Evolutionary conservation across 2,329 filamentous ascomycete genomes (phyloP), one percentile per base, ranked within the genome.

Genomic region (Coniochaeta hoffmannii): DNA sequence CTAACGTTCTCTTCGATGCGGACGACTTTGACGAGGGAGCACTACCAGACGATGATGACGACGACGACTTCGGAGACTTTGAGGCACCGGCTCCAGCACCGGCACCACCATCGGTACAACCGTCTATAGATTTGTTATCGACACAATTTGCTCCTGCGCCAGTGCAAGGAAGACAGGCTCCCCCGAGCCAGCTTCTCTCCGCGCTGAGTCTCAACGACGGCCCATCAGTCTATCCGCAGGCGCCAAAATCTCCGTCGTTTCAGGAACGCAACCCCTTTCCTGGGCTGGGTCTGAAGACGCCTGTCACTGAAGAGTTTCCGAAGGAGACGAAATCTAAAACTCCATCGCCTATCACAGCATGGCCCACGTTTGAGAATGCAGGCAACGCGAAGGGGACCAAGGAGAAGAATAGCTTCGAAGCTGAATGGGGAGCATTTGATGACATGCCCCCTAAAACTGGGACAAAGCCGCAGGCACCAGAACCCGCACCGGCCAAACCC

Each of bases 1-100:
- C 79, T 1, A 79, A 83, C 60, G 78, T 89, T 3, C 71, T 89
- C 2, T 89, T 89, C 65, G 86, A 89, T 67, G 85, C 80, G 50
- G 79, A 79, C 31, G 78, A 82, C 32, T 84, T 85, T 70, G 83
- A 64, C 17, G 60, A 57, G 1, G 61, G 63, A 12, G 66, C 65
- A n/a, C 62, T 63, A 5, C 60, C 60, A 17, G 55, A 61, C 41
- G 64, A 66, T 38, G 66, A 70, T 26, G 66, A 72, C 19, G 72
- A 76, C 14, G 76, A 80, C 53, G 76, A 77, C 28, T 82, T 65
- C 53, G 64, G 63, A 4, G 66, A 65, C 41, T 70, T 70, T 55
- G 67, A 69, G 41, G 66, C 57, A 1, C 53, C 55, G 10, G 14
- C 59, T n/a, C 12, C 54, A 2, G 34, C 44, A 10, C 17, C 57